Evolutionary conservation across 1,284 basidiomycete genomes (phyloP).

Genomic region (Caloboletus inedulis): DNA sequence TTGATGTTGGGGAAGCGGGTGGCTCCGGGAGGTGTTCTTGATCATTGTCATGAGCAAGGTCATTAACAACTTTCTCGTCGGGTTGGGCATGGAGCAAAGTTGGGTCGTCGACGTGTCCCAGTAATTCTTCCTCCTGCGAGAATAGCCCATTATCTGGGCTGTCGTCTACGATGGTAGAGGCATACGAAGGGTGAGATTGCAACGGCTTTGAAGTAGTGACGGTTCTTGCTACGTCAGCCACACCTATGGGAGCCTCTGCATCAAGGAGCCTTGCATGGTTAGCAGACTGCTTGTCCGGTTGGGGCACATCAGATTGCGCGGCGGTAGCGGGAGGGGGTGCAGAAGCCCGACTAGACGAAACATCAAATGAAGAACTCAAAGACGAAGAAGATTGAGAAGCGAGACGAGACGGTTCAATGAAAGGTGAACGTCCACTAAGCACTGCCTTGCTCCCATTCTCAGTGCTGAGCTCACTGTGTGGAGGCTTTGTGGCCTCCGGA

Average conservation of each 20-base stretch:
- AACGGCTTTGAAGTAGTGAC: constrained; percentile 31
- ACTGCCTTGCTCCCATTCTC: constrained; percentile 21
- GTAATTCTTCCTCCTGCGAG: constrained; percentile 31
- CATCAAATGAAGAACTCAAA: constrained; percentile 39
- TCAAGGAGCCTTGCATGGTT: constrained; percentile 43
- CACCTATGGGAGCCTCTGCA: constrained; percentile 34
- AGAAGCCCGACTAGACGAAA: constrained; percentile 35
- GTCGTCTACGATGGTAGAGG: constrained; percentile 49
- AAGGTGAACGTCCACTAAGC: constrained; percentile 30
- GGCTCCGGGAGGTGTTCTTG: constrained; percentile 54
- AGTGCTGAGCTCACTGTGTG: constrained; percentile 13
- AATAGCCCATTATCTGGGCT: constrained; percentile 35
- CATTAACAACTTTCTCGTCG: constrained; percentile 17
- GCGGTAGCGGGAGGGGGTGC: constrained; percentile 34
- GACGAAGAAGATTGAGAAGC: constrained; percentile 34
- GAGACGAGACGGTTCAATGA: constrained; percentile 24
- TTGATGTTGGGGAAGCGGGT: constrained; percentile 53
- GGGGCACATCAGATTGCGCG: constrained; percentile 39
- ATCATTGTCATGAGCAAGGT: constrained; percentile 29
- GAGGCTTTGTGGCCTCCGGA: constrained; percentile 14
- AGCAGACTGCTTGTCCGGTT: constrained; percentile 41
- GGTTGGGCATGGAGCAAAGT: constrained; percentile 7
- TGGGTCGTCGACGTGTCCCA: constrained; percentile 14
- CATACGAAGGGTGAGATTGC: constrained; percentile 40
- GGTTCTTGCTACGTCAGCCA: constrained; percentile 6